Percentiles rank a stretch among this genome's conserved stretches.
phyloP scores from a whole-genome alignment of 768 basidiomycete genomes.

The Russula virescens region DNA sequence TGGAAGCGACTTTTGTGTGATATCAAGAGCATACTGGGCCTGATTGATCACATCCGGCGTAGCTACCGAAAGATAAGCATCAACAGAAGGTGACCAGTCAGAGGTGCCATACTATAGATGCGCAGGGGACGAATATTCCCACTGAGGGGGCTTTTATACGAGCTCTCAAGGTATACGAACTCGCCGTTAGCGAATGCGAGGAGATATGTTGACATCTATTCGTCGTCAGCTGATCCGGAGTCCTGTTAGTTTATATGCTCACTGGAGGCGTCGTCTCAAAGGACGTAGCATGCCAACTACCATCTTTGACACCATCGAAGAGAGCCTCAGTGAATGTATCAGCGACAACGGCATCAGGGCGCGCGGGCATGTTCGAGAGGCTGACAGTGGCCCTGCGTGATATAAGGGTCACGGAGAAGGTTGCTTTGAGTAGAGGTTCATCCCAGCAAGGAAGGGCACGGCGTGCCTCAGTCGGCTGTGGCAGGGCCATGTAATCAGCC shows the following conservation, averaged over 20 bases:
- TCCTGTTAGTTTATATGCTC: constrained; percentile 9
- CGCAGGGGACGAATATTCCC: constrained; percentile 77
- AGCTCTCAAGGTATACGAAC: constrained; percentile 68
- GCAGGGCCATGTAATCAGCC: not conserved
- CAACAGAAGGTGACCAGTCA: constrained; percentile 1
- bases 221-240: not conserved
- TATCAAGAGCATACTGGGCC: constrained; percentile 80
- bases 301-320: constrained; percentile 29
- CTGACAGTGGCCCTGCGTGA: constrained; percentile 71
- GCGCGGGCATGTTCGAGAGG: constrained; percentile 81
- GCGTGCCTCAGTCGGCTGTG: constrained; percentile 80
- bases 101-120: constrained; percentile 59
- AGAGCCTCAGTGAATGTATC: constrained; percentile 23
- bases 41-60: constrained; percentile 80
- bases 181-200: constrained; percentile 82
- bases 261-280: constrained; percentile 77
- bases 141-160: constrained; percentile 73
- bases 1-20: constrained; percentile 75
- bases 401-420: constrained; percentile 69
- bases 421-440: constrained; percentile 86
- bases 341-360: constrained; percentile 44
- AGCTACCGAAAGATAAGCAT: constrained; percentile 38
- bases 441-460: constrained; percentile 89
- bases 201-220: constrained; percentile 78
- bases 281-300: constrained; percentile 73